Conservation (phyloP, 225 moss, liverwort and hornwort species). For the Sphagnum tenellum region DNA sequence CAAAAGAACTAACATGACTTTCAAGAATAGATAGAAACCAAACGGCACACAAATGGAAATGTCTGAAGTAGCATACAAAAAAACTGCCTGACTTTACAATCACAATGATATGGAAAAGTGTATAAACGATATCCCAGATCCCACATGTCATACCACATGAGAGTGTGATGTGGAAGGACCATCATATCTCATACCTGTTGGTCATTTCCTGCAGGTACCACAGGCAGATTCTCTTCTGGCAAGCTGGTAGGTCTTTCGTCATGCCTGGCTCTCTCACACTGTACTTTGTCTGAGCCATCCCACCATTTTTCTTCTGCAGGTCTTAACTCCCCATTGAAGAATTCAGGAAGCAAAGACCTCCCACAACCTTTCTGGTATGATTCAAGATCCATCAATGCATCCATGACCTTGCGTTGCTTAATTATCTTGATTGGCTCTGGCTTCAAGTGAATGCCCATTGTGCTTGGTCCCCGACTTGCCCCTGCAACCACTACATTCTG, state of each 20-base stretch:
- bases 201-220: too few species aligned
- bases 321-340: slow-evolving; percentile 1
- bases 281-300: background rate
- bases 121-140: too few species aligned
- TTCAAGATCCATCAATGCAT: slow-evolving; percentile 10
- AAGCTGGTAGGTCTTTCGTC: background rate
- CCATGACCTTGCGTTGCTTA: slow-evolving; percentile 2
- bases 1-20: too few species aligned
- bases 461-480: background rate
- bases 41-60: too few species aligned
- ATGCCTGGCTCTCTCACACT: background rate
- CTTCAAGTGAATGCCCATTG: slow-evolving; percentile 2
- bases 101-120: too few species aligned
- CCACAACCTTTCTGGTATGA: background rate
- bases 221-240: background rate
- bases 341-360: background rate
- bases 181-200: background rate
- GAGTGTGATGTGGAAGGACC: background rate
- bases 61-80: too few species aligned
- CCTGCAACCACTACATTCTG: slow-evolving; percentile 9
- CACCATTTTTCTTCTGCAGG: slow-evolving; percentile 2
- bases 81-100: too few species aligned
- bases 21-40: too few species aligned
- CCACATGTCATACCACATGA: background rate
- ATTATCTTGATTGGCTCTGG: background rate